Evolutionary conservation across 2,329 filamentous ascomycete species (phyloP).

Genomic region (Penicillium sclerotiorum): DNA sequence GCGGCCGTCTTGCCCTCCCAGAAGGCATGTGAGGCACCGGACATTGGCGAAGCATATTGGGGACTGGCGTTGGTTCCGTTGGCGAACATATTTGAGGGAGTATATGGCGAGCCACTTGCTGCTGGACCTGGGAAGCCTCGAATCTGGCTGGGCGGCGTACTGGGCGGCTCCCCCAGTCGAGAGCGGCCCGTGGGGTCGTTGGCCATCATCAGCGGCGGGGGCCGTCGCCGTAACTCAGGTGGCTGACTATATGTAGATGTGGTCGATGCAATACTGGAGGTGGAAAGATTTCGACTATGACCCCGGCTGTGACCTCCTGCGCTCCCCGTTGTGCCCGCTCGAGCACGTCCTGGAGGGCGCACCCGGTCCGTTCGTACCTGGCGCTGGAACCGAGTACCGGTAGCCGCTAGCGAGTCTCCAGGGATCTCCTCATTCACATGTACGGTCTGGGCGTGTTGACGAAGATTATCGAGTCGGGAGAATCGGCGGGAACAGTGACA

Average conservation of each 20-base stretch:
- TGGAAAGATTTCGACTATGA: constrained; percentile 81
- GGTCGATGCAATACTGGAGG: constrained; percentile 81
- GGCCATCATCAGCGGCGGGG: constrained; percentile 81
- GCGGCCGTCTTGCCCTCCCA: constrained; percentile 70
- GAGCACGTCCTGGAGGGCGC: constrained; percentile 71
- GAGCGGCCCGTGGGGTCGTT: constrained; percentile 65
- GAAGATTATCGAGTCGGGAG: constrained; percentile 89
- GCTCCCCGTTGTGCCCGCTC: constrained; percentile 77
- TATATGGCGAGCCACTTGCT: constrained; percentile 76
- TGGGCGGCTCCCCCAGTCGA: constrained; percentile 64
- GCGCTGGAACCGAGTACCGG: constrained; percentile 86
- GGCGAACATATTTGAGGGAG: constrained; percentile 81
- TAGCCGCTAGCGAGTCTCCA: constrained; percentile 87
- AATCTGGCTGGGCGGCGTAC: constrained; percentile 65
- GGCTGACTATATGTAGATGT: constrained; percentile 67
- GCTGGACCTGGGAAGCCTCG: constrained; percentile 67
- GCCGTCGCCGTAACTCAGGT: constrained; percentile 69
- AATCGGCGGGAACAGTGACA: constrained; percentile 94
- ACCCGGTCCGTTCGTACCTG: constrained; percentile 88
- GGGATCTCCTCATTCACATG: constrained; percentile 98
- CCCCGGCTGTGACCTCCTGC: constrained; percentile 71
- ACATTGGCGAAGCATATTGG: constrained; percentile 75
- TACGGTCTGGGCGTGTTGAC: constrained; percentile 96
- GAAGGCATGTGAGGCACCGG: constrained; percentile 71
- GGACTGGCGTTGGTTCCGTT: constrained; percentile 72